phyloP scores from a whole-genome alignment of 805 yeast genomes.

The Scheffersomyces coipomensis region DNA sequence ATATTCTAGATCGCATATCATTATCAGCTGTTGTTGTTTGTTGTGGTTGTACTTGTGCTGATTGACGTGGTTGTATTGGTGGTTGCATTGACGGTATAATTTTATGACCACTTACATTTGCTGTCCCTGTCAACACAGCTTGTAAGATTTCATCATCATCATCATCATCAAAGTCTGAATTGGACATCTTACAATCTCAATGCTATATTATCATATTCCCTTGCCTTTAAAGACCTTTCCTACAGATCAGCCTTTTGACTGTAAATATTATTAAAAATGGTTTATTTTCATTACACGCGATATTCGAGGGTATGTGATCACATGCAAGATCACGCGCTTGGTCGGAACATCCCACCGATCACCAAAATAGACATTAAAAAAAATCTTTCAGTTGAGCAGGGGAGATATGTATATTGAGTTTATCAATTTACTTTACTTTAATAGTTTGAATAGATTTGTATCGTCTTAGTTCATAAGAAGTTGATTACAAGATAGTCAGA shows the following conservation, averaged over 20 bases:
- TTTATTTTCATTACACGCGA: too few relatives aligned
- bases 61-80: not conserved
- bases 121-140: constrained; percentile 39
- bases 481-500: too few relatives aligned
- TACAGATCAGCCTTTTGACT: too few relatives aligned
- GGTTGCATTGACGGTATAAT: constrained; percentile 10
- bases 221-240: too few relatives aligned
- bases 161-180: constrained; percentile 21
- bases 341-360: too few relatives aligned
- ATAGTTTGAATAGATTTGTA: too few relatives aligned
- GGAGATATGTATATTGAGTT: not conserved
- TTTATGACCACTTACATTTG: constrained; percentile 9
- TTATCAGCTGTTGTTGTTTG: constrained; percentile 2
- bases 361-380: not conserved
- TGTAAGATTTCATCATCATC: constrained; percentile 46
- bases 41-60: constrained; percentile 4
- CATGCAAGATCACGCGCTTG: too few relatives aligned
- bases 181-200: constrained; percentile 3
- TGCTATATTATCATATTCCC: too few relatives aligned
- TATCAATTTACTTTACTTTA: too few relatives aligned
- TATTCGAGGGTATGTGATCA: too few relatives aligned
- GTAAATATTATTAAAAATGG: too few relatives aligned
- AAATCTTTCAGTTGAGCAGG: not conserved
- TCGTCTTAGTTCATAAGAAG: too few relatives aligned
- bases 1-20: constrained; percentile 29